Evolutionary conservation across 1,139 yeast species (phyloP).

Genomic region (Meyerozyma smithsonii): DNA sequence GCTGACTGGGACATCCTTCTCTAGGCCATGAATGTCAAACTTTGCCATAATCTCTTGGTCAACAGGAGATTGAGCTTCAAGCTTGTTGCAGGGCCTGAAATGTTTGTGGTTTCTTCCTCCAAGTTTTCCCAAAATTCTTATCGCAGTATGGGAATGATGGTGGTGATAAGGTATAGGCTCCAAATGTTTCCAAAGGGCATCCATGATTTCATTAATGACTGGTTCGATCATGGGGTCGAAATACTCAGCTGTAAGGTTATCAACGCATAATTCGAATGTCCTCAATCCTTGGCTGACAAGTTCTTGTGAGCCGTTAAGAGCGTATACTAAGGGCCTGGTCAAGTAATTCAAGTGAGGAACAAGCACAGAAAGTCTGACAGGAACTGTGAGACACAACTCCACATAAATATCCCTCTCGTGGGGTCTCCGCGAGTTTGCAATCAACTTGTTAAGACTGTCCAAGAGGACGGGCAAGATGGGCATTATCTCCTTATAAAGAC

Average conservation of each 20-base stretch:
- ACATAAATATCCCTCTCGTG: conserved; percentile 92
- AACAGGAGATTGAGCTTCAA: conserved; percentile 52
- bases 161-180: conserved; percentile 92
- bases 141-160: conserved; percentile 91
- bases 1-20: conserved; percentile 58
- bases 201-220: conserved; percentile 88
- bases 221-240: conserved; percentile 97
- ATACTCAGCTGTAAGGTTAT: conserved; percentile 90
- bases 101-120: conserved; percentile 95
- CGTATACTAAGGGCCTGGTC: conserved; percentile 87
- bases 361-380: conserved; percentile 85
- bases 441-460: conserved; percentile 79
- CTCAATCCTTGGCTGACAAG: conserved; percentile 90
- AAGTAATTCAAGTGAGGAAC: conserved; percentile 88
- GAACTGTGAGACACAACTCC: conserved; percentile 90
- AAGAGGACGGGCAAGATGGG: conserved; percentile 84
- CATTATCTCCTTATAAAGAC: conserved; percentile 84
- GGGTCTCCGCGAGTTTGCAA: conserved; percentile 78
- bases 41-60: conserved; percentile 68
- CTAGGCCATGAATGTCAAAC: conserved; percentile 67
- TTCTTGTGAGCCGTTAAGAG: conserved; percentile 87
- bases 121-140: conserved; percentile 86
- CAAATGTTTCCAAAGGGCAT: conserved; percentile 86
- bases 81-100: conserved; percentile 65
- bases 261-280: conserved; percentile 94